Evolutionary conservation across 495 filamentous ascomycete species (phyloP).

Genomic region (Aspergillus conjunctus): DNA sequence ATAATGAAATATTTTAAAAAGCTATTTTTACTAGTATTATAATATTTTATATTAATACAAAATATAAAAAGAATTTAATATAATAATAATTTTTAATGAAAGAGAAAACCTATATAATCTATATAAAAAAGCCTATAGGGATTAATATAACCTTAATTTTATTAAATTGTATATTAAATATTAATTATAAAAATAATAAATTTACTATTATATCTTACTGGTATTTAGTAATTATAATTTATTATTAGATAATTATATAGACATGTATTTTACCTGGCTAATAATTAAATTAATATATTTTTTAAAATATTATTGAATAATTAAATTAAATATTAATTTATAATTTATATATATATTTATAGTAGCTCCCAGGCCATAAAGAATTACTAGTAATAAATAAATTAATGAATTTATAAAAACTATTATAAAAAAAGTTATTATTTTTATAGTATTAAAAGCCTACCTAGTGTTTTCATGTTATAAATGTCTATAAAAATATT

Average conservation of each 20-base stretch:
- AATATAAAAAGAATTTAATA: too few relatives aligned
- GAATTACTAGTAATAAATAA: background rate
- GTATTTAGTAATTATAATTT: too few relatives aligned
- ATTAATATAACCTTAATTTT: background rate
- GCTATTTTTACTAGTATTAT: too few relatives aligned
- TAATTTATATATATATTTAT: background rate
- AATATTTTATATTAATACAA: too few relatives aligned
- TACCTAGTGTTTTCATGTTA: background rate
- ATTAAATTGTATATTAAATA: background rate
- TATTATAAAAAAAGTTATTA: background rate
- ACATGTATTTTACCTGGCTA: too few relatives aligned
- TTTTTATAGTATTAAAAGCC: background rate
- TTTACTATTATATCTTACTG: background rate
- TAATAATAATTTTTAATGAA: too few relatives aligned
- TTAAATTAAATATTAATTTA: conserved; percentile 1
- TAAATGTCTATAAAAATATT: background rate
- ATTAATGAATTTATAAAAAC: background rate
- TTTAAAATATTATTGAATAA: too few relatives aligned
- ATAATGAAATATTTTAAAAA: too few relatives aligned
- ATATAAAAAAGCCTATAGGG: background rate
- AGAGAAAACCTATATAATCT: background rate
- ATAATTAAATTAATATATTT: too few relatives aligned
- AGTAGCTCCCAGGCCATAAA: background rate
- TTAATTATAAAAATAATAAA: background rate
- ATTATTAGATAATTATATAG: too few relatives aligned